Base-by-base conservation (phyloP, 805 yeast species). In the Nakazawaea pomicola region DNA sequence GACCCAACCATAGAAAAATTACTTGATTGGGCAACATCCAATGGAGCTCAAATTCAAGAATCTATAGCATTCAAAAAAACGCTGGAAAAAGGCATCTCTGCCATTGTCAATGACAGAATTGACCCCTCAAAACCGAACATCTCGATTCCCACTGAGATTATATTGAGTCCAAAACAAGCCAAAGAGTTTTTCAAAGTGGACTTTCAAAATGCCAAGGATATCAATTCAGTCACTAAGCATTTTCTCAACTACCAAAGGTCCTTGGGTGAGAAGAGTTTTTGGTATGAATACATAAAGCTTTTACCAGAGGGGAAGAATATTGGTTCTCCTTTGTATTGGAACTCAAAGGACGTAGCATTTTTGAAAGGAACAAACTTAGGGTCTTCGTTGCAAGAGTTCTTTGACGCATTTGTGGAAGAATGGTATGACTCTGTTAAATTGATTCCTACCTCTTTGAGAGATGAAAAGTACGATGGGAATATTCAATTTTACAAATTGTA, bases 291-390 rank as follows among this genome's bases (percentile, higher is more conserved):
- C 47, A 38, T 69, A 4, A 39, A 45, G 5, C 38, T 59, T 8
- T 58, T 69, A 24, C 74, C 68, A 2, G 50, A 60, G 1, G 61
- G 71, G 9, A 55, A 52, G 2, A 60, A 64, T 5, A 67, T 76
- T 16, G 68, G 70, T n/a, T 66, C 80, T 9, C 95, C 96, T 1
- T 72, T 74, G 40, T 76, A 75, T 48, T 89, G 90, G 88, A 62
- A 62, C 24, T 54, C 67, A 0, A 62, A 60, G 2, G 85, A 82
- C 32, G 65, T 74, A 40, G 56, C 61, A 4, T 53, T 69, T 25
- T 56, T 89, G 9, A 64, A 68, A 32, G 90, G 90, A 0, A 82
- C 95, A 0, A 90, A 88, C 55, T 66, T 86, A 19, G 74, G 71
- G n/a, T 62, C 70, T 32, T 69, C 80, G 2, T 55, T 82, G 25